phyloP scores from a whole-genome alignment of 805 yeast genomes.

The Metschnikowia dekortorum region DNA sequence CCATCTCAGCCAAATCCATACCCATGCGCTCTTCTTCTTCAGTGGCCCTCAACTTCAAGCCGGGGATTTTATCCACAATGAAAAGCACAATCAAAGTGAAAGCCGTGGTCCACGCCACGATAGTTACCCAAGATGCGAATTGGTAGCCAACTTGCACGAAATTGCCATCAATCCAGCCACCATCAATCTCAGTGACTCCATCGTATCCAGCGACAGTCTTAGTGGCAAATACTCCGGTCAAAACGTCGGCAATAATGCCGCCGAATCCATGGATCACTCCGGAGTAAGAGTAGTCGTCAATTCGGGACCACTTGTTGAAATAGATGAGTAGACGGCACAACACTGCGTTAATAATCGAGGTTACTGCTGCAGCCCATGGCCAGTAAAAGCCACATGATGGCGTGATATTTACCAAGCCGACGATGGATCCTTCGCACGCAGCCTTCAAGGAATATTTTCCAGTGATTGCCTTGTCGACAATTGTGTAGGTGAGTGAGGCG shows the following conservation, averaged over 20 bases:
- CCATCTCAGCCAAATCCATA: conserved; percentile 48
- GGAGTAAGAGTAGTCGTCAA: conserved; percentile 45
- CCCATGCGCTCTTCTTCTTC: conserved; percentile 49
- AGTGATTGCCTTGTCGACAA: conserved; percentile 37
- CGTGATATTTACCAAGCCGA: conserved; percentile 44
- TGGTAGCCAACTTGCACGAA: conserved; percentile 45
- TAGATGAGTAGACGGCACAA: conserved; percentile 32
- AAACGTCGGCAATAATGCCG: conserved; percentile 42
- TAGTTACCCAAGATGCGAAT: conserved; percentile 41
- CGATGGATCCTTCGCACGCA: conserved; percentile 45
- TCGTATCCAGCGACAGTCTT: conserved; percentile 42
- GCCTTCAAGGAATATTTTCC: conserved; percentile 40
- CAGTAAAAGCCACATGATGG: conserved; percentile 45
- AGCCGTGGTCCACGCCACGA: conserved; percentile 42
- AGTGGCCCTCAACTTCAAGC: conserved; percentile 40
- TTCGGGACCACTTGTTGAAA: conserved; percentile 37
- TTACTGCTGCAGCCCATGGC: conserved; percentile 45
- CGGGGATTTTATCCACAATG: conserved; percentile 49
- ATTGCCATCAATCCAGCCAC: conserved; percentile 46
- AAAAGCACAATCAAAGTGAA: conserved; percentile 42
- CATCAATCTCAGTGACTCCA: conserved; percentile 39
- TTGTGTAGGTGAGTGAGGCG: conserved; percentile 43
- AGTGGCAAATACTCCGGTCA: conserved; percentile 43
- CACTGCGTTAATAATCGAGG: conserved; percentile 36
- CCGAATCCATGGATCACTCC: conserved; percentile 46